Evolutionary conservation across 2,329 filamentous ascomycete species (phyloP), one percentile per base, ranked within the genome.

Genomic region (Cercospora zeae-maydis): DNA sequence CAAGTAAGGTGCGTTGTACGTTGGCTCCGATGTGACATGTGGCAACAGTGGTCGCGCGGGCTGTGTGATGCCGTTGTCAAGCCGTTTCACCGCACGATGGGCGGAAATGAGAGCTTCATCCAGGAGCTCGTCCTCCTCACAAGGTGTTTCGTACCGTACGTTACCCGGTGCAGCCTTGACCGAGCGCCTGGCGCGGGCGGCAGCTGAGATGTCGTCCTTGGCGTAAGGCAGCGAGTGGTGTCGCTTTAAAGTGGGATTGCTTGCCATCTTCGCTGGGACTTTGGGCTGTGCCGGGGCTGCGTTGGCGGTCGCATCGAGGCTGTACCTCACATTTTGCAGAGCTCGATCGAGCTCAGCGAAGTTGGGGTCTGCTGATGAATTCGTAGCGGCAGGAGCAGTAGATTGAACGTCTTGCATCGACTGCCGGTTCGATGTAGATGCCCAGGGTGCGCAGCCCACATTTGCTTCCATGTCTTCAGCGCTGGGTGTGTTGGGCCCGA

Each of bases 51-150:
- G 78, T 55, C 78, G 80, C 56, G 79, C 78, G 59, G 70, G 56
- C 36, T 70, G 66, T 21, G 63, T 51, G 72, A 78, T 59, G 71
- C 72, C 66, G 74, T 74, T 77, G 62, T 87, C 91, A 64, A 96
- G 81, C 9, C 86, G 87, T 73, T 86, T 88, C 72, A 90, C 89
- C 7, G 88, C 91, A 65, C 85, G 86, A 71, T 88, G 88, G 0
- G 92, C 90, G 5, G 90, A 91, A 54, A 87, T 84, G 45, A 97
- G 81, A 19, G 88, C 92, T 77, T 99, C 95, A 69, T 97, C 93
- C 9, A 98, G 83, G 9, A 99, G 83, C 78, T 99, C 95, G 63
- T 99, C 95, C 74, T 98, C 93, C 77, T 99, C 95, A 71, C 96
- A 93, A 1, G 95, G 92, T 0, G 93, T 93, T 73, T 99, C 95